phyloP scores from a whole-genome alignment of 495 filamentous ascomycete species.

The Barbatosphaeria neglecta region DNA sequence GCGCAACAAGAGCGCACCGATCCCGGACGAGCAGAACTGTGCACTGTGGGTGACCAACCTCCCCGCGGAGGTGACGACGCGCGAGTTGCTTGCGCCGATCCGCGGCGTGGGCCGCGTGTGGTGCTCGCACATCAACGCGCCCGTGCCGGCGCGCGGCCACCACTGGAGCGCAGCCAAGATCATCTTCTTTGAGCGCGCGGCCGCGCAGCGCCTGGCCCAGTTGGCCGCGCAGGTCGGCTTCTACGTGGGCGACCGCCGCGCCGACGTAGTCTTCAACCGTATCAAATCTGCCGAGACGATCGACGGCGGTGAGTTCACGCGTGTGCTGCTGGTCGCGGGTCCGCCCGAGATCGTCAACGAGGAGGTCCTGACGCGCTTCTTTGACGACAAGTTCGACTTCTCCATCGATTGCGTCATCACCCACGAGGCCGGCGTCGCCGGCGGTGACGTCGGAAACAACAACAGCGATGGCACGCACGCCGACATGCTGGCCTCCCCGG shows the following conservation, averaged over 20 bases:
- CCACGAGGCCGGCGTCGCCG: not conserved
- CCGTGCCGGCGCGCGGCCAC: conserved; percentile 6
- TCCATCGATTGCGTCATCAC: conserved; percentile 7
- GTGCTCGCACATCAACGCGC: conserved; percentile 22
- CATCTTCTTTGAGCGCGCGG: conserved; percentile 22
- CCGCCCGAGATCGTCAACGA: conserved; percentile 9
- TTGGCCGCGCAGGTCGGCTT: not conserved
- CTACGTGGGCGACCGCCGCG: conserved; percentile 7
- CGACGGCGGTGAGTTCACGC: not conserved
- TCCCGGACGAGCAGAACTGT: conserved; percentile 17
- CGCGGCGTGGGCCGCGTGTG: conserved; percentile 21
- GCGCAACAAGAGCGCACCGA: conserved; percentile 17
- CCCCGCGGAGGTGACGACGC: conserved; percentile 10
- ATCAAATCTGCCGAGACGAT: not conserved
- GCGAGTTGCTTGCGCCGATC: conserved; percentile 15
- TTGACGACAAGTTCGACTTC: conserved; percentile 9
- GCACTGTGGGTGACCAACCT: conserved; percentile 25
- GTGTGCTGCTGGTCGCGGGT: conserved; percentile 9
- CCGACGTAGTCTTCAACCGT: conserved; percentile 14
- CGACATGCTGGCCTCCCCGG: conserved; percentile 1
- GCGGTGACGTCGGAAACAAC: not conserved
- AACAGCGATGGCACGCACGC: not conserved
- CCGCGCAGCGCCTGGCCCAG: conserved; percentile 1
- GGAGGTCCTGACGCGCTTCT: conserved; percentile 4
- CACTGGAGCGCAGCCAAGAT: conserved; percentile 21